phyloP scores from a whole-genome alignment of 2,329 filamentous ascomycete genomes.

The Neodidymelliopsis sp. region DNA sequence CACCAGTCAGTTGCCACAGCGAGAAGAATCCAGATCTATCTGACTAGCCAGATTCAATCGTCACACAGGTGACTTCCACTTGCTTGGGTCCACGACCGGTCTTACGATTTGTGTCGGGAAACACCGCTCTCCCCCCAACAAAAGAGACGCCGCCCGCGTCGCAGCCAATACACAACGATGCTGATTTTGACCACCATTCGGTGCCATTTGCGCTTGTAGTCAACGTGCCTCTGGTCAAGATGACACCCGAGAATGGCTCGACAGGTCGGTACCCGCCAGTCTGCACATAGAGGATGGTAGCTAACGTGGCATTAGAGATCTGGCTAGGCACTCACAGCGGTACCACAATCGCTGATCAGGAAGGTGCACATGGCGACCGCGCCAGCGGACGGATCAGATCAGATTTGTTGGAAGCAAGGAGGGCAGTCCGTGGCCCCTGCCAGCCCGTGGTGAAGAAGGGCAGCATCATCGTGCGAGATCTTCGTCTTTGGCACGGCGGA shows the following conservation, averaged over 20 bases:
- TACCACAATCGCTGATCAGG: slow-evolving; percentile 46
- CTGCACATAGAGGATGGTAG: too few relatives aligned
- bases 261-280: too few relatives aligned
- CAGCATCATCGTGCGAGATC: slow-evolving; percentile 55
- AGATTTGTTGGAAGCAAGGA: slow-evolving; percentile 28
- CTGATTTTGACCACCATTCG: slow-evolving; percentile 42
- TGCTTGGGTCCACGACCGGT: slow-evolving; percentile 44
- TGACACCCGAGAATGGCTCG: slow-evolving; percentile 55
- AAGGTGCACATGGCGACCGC: slow-evolving; percentile 51
- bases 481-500: slow-evolving; percentile 60
- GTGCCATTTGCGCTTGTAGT: slow-evolving; percentile 57
- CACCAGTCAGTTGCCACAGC: slow-evolving; percentile 56
- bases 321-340: slow-evolving; percentile 58
- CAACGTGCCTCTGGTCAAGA: slow-evolving; percentile 58
- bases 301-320: too few relatives aligned
- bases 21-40: too few relatives aligned
- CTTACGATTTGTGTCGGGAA: slow-evolving; percentile 45
- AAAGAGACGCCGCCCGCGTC: slow-evolving; percentile 45
- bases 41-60: slow-evolving; percentile 57
- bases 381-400: slow-evolving; percentile 42
- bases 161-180: slow-evolving; percentile 46
- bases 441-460: slow-evolving; percentile 52
- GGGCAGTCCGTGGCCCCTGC: slow-evolving; percentile 25
- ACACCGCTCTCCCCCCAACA: slow-evolving; percentile 55
- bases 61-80: slow-evolving; percentile 63